These are phyloP conservation scores for Magnolia sinica DNA, from an alignment of 164 flowering plant genomes.

Conservation along the genomic window DNA sequence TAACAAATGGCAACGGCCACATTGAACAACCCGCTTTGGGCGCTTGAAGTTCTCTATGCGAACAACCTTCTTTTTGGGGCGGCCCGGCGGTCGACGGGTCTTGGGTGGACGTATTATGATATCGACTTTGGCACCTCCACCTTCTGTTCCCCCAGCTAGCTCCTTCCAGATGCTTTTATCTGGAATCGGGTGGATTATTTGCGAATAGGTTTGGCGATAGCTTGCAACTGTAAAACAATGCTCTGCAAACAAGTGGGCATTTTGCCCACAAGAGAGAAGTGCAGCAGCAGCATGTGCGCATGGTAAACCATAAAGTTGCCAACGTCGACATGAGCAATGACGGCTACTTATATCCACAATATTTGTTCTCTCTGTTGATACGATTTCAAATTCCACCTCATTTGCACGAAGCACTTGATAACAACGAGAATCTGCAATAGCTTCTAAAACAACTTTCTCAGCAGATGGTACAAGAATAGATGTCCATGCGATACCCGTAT, in stretches of 20 bases:
- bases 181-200: constrained; percentile 42
- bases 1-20: constrained; percentile 84
- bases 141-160: constrained; percentile 61
- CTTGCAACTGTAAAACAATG: constrained; percentile 47
- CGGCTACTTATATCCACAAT: constrained; percentile 53
- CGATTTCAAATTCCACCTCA: constrained; percentile 75
- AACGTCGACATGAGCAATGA: constrained; percentile 78
- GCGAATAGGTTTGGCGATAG: constrained; percentile 47
- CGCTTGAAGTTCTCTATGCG: constrained; percentile 67
- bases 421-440: constrained; percentile 49
- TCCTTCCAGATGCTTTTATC: constrained; percentile 65
- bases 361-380: constrained; percentile 70
- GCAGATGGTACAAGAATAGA: constrained; percentile 54
- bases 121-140: constrained; percentile 63
- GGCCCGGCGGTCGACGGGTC: constrained; percentile 87
- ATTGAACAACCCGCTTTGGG: constrained; percentile 76
- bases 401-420: constrained; percentile 63
- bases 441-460: constrained; percentile 47
- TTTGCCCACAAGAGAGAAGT: constrained; percentile 66
- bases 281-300: constrained; percentile 99
- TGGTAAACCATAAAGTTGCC: constrained; percentile 90
- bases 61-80: constrained; percentile 85
- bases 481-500: constrained; percentile 33
- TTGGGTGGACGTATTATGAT: constrained; percentile 73
- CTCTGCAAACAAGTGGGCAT: constrained; percentile 48